These are phyloP conservation scores for Verticillium tricorpus DNA, from an alignment of 2,329 filamentous ascomycete species.

Conservation along the genomic window DNA sequence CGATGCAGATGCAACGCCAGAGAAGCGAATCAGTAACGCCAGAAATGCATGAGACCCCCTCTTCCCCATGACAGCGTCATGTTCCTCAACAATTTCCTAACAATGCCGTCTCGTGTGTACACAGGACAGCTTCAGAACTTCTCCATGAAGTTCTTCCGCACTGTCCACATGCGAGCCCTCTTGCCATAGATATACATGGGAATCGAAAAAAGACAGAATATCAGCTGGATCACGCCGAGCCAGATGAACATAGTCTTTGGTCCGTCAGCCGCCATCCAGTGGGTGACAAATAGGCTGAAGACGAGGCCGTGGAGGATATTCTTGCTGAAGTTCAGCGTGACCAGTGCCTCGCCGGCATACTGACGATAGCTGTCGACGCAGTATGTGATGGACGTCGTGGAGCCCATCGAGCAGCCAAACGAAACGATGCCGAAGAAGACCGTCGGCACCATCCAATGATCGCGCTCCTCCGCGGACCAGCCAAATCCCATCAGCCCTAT, in stretches of 20 bases:
- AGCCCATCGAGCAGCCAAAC: conserved; percentile 86
- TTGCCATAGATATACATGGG: conserved; percentile 97
- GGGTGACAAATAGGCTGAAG: conserved; percentile 82
- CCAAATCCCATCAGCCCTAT: conserved; percentile 93
- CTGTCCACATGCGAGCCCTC: conserved; percentile 89
- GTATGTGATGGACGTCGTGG: conserved; percentile 89
- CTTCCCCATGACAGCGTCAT: neutral
- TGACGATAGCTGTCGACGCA: conserved; percentile 90
- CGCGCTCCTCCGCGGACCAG: conserved; percentile 74
- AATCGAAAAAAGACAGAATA: conserved; percentile 67
- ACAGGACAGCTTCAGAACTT: conserved; percentile 41
- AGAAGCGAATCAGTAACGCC: neutral
- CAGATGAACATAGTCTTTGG: conserved; percentile 75
- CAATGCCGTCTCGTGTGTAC: too few relatives aligned
- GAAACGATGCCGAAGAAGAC: conserved; percentile 89
- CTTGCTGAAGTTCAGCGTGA: conserved; percentile 92
- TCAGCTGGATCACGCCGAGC: conserved; percentile 81
- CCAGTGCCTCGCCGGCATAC: conserved; percentile 89
- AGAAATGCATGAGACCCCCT: neutral
- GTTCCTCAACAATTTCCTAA: neutral
- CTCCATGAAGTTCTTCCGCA: conserved; percentile 81
- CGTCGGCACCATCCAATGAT: conserved; percentile 88
- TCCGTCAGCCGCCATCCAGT: conserved; percentile 74
- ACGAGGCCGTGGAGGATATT: conserved; percentile 89
- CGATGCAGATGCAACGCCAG: neutral